Base-by-base conservation (phyloP, 2,329 filamentous ascomycete species). In the Pseudofabraea citricarpa region DNA sequence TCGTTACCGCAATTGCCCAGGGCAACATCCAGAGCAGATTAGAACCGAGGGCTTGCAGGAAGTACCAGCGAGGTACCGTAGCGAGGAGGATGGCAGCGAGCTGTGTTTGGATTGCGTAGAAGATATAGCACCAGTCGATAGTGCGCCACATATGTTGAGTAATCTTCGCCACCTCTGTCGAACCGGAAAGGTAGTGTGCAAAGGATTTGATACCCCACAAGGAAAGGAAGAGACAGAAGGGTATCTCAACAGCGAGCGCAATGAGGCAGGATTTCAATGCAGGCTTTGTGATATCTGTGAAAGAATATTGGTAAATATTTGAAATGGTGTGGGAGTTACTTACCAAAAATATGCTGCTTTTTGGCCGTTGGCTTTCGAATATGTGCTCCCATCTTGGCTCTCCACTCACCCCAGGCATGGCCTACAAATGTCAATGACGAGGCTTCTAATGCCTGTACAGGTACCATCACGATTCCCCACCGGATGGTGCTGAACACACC, bases 401-500 rank as follows among this genome's bases (percentile, higher is more conserved):
- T 64, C 64, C 71, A 75, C 15, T 59, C 48, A 1, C 82, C 82
- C 83, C 83, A 88, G 2, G 62, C 63, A 51, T 88, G 83, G 0
- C 83, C 81, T 13, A 85, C 69, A 54, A 87, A 87, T 0, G 79
- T 70, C 0, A 84, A 64, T 0, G 79, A 71, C 0, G 83, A 83
- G 2, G 77, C 77, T 59, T 89, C 82, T 0, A 87, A 66, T 0
- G 82, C 73, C 47, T 79, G 74, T 0, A 88, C 79, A 0, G 83
- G 83, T 0, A 87, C 81, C 83, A 88, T 89, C 22, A 88, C 67
- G 1, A 88, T 66, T 0, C 83, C 84, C 83, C 83, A 87, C 12
- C 83, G 73, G 32, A 88, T 87, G 0, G 82, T 87, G 43, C 76
- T 84, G 65, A 89, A 89, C 8, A 87, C 69, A 2, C 82, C 79